Evolutionary conservation across 371 early-diverging fungal species (phyloP).

Genomic region (Mortierella sp.): DNA sequence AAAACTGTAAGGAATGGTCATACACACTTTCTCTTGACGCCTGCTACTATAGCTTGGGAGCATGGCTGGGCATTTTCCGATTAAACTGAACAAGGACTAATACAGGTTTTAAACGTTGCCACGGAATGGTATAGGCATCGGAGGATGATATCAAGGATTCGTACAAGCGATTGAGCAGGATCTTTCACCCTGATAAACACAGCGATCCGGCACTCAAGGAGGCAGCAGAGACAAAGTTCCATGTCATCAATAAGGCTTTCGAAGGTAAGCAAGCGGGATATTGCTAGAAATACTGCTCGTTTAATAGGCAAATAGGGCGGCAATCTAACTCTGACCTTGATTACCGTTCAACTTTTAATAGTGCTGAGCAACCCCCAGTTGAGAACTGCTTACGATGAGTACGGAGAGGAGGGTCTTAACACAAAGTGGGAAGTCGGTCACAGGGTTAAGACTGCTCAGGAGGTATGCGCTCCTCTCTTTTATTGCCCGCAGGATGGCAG

Average conservation of each 20-base stretch:
- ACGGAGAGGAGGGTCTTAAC: slow-evolving; percentile 89
- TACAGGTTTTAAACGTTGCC: neutral
- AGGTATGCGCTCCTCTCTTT: slow-evolving; percentile 63
- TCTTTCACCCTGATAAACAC: slow-evolving; percentile 94
- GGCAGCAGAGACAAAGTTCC: slow-evolving; percentile 84
- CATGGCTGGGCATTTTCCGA: no score
- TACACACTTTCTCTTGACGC: neutral
- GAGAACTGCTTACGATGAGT: slow-evolving; percentile 92
- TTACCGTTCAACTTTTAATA: slow-evolving; percentile 29
- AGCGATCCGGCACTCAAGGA: slow-evolving; percentile 63
- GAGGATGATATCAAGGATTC: slow-evolving; percentile 90
- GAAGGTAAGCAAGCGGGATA: slow-evolving; percentile 71
- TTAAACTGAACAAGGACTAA: neutral
- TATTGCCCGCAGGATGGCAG: neutral
- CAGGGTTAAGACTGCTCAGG: slow-evolving; percentile 83
- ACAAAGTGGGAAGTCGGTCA: slow-evolving; percentile 85
- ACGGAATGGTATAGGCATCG: slow-evolving; percentile 68
- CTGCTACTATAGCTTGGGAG: neutral
- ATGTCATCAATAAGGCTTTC: slow-evolving; percentile 88
- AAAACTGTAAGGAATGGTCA: slow-evolving; percentile 67
- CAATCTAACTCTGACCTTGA: neutral
- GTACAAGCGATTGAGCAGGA: slow-evolving; percentile 85
- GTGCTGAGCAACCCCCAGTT: slow-evolving; percentile 86
- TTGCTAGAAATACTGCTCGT: neutral
- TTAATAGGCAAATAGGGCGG: neutral